Evolutionary conservation across 805 yeast species (phyloP), one percentile per base, ranked within the genome.

Genomic region (Ogataea corticis): DNA sequence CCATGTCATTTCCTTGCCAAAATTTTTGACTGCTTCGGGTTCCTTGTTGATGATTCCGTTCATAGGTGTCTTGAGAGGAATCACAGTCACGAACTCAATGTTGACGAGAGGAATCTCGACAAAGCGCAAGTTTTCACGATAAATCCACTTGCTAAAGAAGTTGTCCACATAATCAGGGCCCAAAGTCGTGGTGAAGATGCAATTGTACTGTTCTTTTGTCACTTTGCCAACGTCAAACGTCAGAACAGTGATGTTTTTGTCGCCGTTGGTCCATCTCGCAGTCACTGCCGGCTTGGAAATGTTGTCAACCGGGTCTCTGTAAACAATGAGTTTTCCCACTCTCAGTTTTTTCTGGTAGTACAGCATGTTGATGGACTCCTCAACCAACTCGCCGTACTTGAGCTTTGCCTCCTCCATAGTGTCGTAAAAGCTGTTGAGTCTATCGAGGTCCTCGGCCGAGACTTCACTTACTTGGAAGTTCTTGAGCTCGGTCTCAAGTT

Each of bases 251-350:
- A 76, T 54, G 1, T 54, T 50, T 28, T 65, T 51, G 43, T 62
- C 57, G 14, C 64, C 54, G 49, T 61, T 42, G 59, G 70, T 65
- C 52, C 73, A 48, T 58, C 72, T 79, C 31, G 77, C 69, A 19
- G 83, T 65, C 45, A 84, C 73, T 4, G 90, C 95, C 11, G 77
- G 65, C 38, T 69, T 62, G 1, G 74, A 52, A 13, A 63, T 60
- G 6, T 68, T 59, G 4, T 62, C 61, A 11, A 33, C 40, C 4
- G 43, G 43, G 57, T 82, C 83, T 48, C 79, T 72, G 61, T 69
- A 88, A 5, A 83, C 71, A 42, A 87, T 56, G 39, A 85, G 58
- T 48, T 85, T 70, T 2, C 91, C 92, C 1, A 66, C 58, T 43
- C 65, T 70, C 41, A 86, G 63, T 15, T 73, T 65, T 28, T 71